Evolutionary conservation across 768 basidiomycete species (phyloP).

Genomic region (Tulasnella sp.): DNA sequence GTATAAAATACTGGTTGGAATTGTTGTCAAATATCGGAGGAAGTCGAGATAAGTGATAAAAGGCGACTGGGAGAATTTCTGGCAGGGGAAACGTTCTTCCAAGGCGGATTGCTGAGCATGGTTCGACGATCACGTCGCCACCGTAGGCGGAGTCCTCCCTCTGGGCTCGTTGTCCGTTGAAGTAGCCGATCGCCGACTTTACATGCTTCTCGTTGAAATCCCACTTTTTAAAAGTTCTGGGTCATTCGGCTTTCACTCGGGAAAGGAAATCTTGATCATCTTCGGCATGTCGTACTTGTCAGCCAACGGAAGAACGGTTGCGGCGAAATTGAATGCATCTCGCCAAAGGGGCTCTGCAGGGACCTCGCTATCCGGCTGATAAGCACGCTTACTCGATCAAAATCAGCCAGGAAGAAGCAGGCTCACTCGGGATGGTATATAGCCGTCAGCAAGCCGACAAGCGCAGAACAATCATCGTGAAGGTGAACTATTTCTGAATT

Average conservation of each 20-base stretch:
- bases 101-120: not conserved
- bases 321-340: not conserved
- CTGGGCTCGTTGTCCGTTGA: not conserved
- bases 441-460: not conserved
- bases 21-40: not conserved
- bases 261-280: not conserved
- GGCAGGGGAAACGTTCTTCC: not conserved
- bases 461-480: not conserved
- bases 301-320: not conserved
- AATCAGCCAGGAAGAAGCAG: not conserved
- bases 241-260: not conserved
- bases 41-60: not conserved
- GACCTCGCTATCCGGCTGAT: not conserved
- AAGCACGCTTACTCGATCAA: not conserved
- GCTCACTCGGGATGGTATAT: not conserved
- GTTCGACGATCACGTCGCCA: not conserved
- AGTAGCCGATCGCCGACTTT: not conserved
- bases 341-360: not conserved
- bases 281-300: constrained; percentile 1
- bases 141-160: not conserved
- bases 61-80: not conserved
- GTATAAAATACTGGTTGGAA: not conserved
- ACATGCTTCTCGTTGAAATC: not conserved
- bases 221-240: not conserved
- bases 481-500: not conserved